A percentile compares a stretch with the other conserved stretches of the same genome.
These are phyloP conservation scores for Erysimum pusillum DNA, from an alignment of 441 rosid genomes.

Conservation along the genomic window DNA sequence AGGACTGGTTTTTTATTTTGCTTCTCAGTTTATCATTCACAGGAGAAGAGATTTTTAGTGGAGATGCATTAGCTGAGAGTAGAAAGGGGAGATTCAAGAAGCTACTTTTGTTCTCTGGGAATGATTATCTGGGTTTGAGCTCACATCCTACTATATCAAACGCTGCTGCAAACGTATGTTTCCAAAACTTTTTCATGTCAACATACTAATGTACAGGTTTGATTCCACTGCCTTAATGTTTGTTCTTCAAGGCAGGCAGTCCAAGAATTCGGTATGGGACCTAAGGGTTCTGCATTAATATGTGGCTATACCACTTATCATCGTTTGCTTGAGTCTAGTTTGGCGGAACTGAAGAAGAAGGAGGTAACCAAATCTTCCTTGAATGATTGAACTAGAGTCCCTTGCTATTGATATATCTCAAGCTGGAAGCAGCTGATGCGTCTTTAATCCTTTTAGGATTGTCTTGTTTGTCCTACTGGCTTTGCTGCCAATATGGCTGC, in stretches of 20 bases:
- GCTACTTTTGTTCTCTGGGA: conserved; percentile 86
- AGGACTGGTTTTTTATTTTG: neutral
- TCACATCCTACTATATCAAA: conserved; percentile 83
- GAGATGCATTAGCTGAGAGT: conserved; percentile 46
- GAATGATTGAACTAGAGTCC: conserved; percentile 6
- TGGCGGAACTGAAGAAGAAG: conserved; percentile 88
- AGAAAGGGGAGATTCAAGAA: conserved; percentile 56
- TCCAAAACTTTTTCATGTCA: conserved; percentile 21
- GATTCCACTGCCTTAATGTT: conserved; percentile 20
- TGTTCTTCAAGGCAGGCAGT: conserved; percentile 68
- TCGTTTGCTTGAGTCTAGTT: conserved; percentile 74
- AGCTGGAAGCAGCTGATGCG: conserved; percentile 43
- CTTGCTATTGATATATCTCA: neutral
- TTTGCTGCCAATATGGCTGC: conserved; percentile 96
- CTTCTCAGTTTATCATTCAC: conserved; percentile 17
- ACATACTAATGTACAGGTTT: neutral
- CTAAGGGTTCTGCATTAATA: conserved; percentile 90
- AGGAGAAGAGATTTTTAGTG: conserved; percentile 68
- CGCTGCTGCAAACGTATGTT: conserved; percentile 77
- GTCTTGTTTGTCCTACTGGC: conserved; percentile 98
- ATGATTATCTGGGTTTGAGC: conserved; percentile 96
- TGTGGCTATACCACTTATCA: conserved; percentile 95
- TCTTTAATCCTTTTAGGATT: conserved; percentile 68
- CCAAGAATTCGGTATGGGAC: conserved; percentile 93
- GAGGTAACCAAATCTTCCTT: conserved; percentile 60